A percentile compares a stretch with the other conserved stretches of the same genome.
Conservation (phyloP, 768 basidiomycete species). For the Boletus rubropictus region DNA sequence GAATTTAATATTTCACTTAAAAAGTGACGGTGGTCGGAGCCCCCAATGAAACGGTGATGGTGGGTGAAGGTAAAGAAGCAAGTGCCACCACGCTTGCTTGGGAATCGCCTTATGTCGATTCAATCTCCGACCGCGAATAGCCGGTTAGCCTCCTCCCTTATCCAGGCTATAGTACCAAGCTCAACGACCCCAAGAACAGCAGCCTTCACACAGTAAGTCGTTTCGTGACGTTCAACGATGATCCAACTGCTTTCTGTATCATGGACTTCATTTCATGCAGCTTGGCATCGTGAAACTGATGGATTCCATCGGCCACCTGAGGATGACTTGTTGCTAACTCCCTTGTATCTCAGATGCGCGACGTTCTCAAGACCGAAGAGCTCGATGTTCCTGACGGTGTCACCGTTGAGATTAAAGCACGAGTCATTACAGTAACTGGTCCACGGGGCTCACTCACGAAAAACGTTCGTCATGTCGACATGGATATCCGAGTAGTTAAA, state of each 20-base stretch:
- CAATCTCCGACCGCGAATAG: constrained; percentile 33
- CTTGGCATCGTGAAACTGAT: constrained; percentile 16
- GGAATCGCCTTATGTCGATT: constrained; percentile 27
- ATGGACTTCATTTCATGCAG: constrained; percentile 1
- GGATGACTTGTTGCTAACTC: constrained; percentile 31
- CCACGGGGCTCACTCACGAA: constrained; percentile 91
- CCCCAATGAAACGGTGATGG: constrained; percentile 39
- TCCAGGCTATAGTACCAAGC: constrained; percentile 4
- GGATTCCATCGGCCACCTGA: constrained; percentile 34
- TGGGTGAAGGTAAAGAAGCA: constrained; percentile 42
- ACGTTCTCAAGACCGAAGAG: constrained; percentile 91
- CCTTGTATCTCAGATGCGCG: constrained; percentile 64
- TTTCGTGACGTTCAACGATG: not conserved
- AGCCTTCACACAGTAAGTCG: constrained; percentile 26
- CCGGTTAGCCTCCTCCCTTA: constrained; percentile 18
- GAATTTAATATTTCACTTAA: constrained; percentile 48
- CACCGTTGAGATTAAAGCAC: constrained; percentile 82
- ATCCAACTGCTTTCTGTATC: not conserved
- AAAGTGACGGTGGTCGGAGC: constrained; percentile 37
- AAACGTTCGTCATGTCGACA: constrained; percentile 87
- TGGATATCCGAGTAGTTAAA: constrained; percentile 85
- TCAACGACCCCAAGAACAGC: constrained; percentile 25
- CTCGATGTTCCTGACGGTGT: constrained; percentile 84
- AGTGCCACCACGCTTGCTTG: constrained; percentile 15
- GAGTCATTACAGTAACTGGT: constrained; percentile 86